These are phyloP conservation scores for Phanerodontia chrysosporium DNA, from an alignment of 768 basidiomycete species.

Conservation along the genomic window DNA sequence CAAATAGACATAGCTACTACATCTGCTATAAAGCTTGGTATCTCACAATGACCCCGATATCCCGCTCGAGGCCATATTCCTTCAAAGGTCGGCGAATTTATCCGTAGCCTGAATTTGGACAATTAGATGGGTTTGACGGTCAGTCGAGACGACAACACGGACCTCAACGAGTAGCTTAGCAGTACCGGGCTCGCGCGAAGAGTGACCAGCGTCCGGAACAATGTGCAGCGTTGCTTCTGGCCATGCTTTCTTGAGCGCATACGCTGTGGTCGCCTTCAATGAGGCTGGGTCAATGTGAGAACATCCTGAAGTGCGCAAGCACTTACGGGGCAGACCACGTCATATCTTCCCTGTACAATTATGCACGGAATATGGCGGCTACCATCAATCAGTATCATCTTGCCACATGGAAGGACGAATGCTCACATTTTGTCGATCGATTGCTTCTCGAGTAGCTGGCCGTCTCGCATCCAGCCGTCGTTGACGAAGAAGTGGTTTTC, in stretches of 20 bases:
- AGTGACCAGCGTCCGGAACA: conserved; percentile 86
- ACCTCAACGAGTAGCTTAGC: conserved; percentile 71
- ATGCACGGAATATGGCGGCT: conserved; percentile 86
- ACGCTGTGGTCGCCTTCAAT: conserved; percentile 70
- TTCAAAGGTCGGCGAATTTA: conserved; percentile 7
- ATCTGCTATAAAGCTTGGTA: not conserved
- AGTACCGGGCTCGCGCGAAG: conserved; percentile 69
- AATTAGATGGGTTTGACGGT: not conserved
- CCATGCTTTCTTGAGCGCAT: conserved; percentile 77
- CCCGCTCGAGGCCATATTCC: not conserved
- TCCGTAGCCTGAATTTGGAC: conserved; percentile 11
- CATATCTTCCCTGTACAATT: conserved; percentile 85
- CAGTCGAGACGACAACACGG: conserved; percentile 9
- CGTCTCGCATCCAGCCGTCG: conserved; percentile 81
- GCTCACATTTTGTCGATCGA: conserved; percentile 86
- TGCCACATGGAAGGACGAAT: not conserved
- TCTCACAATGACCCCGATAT: not conserved
- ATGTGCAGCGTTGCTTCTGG: conserved; percentile 74
- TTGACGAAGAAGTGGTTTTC: conserved; percentile 93
- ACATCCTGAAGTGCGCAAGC: not conserved
- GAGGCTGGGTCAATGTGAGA: no score
- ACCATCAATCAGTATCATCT: conserved; percentile 4
- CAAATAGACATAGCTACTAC: not conserved
- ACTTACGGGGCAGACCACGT: conserved; percentile 78
- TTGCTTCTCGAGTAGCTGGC: conserved; percentile 80